These are phyloP conservation scores for Boeremia exigua DNA, from an alignment of 2,329 filamentous ascomycete genomes.

Conservation along the genomic window DNA sequence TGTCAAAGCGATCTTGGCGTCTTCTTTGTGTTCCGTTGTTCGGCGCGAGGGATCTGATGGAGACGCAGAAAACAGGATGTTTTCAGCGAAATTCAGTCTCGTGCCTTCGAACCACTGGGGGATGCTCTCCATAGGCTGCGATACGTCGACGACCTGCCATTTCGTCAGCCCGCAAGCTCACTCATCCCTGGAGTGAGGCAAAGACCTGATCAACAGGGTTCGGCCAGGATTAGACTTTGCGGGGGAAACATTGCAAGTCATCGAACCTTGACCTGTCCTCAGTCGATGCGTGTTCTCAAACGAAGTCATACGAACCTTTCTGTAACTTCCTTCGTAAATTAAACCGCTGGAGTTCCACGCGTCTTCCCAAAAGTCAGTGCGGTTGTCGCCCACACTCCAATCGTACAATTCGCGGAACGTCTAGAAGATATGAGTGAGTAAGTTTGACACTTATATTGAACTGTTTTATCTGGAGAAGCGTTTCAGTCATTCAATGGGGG, in stretches of 20 bases:
- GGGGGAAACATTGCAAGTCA: not conserved
- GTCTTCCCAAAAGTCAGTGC: conserved; percentile 54
- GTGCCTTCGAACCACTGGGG: conserved; percentile 81
- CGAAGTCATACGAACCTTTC: conserved; percentile 22
- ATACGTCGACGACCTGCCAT: conserved; percentile 68
- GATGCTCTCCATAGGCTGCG: conserved; percentile 70
- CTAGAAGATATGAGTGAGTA: conserved; percentile 44
- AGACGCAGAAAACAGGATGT: conserved; percentile 68
- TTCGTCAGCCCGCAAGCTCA: not conserved
- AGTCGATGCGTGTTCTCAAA: not conserved
- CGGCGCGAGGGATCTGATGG: conserved; percentile 53
- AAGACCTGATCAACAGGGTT: too few species aligned
- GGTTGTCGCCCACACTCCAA: conserved; percentile 67
- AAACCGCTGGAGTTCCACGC: conserved; percentile 38
- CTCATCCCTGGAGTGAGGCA: too few species aligned
- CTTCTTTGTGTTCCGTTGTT: conserved; percentile 69
- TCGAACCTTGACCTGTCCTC: not conserved
- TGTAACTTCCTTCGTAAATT: conserved; percentile 40
- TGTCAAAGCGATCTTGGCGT: conserved; percentile 72
- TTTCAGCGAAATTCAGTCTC: conserved; percentile 79
- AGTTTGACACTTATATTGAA: too few species aligned
- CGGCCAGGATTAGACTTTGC: not conserved
- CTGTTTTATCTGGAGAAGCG: not conserved
- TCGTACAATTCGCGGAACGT: conserved; percentile 73
- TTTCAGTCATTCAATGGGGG: not conserved